Evolutionary conservation across 495 filamentous ascomycete genomes (phyloP), one percentile per base, ranked within the genome.

Genomic region (Jackrogersella multiformis): DNA sequence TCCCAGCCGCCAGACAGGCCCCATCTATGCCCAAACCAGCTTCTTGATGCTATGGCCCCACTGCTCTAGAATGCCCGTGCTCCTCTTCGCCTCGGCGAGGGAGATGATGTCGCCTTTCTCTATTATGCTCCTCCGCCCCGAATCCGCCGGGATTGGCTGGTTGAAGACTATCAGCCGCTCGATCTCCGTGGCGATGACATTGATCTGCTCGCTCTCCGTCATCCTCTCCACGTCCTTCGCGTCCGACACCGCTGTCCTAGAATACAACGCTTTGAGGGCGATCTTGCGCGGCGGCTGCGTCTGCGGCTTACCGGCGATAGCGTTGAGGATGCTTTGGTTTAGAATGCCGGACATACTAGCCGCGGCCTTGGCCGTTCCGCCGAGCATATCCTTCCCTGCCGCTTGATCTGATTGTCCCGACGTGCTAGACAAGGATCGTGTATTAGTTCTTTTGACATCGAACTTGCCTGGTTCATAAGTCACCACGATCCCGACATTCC

Each of bases 31-130:
- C 94, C 94, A 97, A 21, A 97, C 91, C 76, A 97, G 76, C 82
- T 91, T 94, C 85, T 94, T 97, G 51, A 97, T 80, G 59, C 88
- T 88, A 81, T 97, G 90, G 8, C 91, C 90, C 71, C 93, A 75
- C 74, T 92, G 87, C 80, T 99, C 94, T 41, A 99, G 73, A 71
- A 93, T 81, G 5, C 92, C 91, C 2, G 94, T 97, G 56, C 89
- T 92, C 80, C 86, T 92, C 86, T 86, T 93, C 61, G 95, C 95
- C 73, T 97, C 93, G 2, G 84, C 86, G 63, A 95, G 71, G 4
- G 87, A 88, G 32, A 97, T 92, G 44, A 97, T 90, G 75, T 96
- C 91, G 13, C 81, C 86, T 58, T 88, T 83, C 69, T 92, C 87
- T 18, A 95, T 79, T 38, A 86, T 77, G 13, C 70, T 71, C 34